These are phyloP conservation scores for Aspergillus ruber DNA, from an alignment of 2,329 filamentous ascomycete species.

Conservation along the genomic window DNA sequence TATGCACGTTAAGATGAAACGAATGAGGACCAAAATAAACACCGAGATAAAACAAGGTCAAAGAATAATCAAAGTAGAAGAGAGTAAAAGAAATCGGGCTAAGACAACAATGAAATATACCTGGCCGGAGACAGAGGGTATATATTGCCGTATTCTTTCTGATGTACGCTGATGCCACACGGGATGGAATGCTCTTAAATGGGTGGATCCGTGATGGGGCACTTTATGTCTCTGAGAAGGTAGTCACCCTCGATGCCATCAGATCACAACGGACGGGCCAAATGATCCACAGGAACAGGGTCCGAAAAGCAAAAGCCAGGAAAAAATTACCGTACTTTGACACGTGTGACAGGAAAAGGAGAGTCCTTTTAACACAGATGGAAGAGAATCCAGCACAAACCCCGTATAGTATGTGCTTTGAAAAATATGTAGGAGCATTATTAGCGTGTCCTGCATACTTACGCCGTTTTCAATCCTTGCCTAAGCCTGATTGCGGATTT, in stretches of 20 bases:
- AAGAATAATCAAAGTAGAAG: neutral
- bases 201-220: conserved; percentile 13
- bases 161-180: conserved; percentile 6
- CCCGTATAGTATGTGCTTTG: neutral
- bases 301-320: conserved; percentile 4
- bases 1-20: neutral
- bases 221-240: conserved; percentile 5
- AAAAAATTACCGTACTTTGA: conserved; percentile 11
- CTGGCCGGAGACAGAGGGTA: conserved; percentile 4
- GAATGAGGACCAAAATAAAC: neutral
- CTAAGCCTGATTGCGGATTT: conserved; percentile 2
- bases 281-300: conserved; percentile 9
- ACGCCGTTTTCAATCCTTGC: conserved; percentile 10
- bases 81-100: neutral
- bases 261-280: conserved; percentile 11
- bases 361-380: neutral
- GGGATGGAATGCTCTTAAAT: conserved; percentile 11
- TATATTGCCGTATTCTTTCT: conserved; percentile 4
- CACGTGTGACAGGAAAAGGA: conserved; percentile 14
- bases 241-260: conserved; percentile 15
- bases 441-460: conserved; percentile 2
- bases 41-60: neutral
- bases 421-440: neutral
- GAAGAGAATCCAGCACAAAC: conserved; percentile 1
- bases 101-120: conserved; percentile 1